Base-by-base conservation (phyloP, 1,284 basidiomycete genomes). In the Tausonia pullulans region DNA sequence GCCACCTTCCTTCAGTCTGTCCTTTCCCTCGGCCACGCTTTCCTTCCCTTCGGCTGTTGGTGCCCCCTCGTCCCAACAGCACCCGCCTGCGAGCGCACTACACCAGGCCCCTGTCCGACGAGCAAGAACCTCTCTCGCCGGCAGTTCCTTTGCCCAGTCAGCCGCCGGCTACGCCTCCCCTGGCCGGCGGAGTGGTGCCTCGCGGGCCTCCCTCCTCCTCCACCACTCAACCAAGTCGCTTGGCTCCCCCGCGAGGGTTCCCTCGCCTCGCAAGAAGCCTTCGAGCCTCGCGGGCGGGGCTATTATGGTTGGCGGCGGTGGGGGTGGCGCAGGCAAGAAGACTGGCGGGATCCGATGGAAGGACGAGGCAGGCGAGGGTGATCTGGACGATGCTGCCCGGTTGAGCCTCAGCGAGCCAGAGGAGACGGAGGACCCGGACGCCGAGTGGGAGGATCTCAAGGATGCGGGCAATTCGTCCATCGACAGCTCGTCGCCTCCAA, bases 391-490 rank as follows among this genome's bases (percentile, higher is more conserved):
- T 70, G 65, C 61, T 6, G 52, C 39, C 11, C 57, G 65, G 13
- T 81, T 81, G 41, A 83, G 84, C 41, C 62, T 52, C 40, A 62
- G 48, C 14, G 87, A 86, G 3, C 88, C 90, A 70, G 87, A 85
- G 72, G 88, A 90, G 65, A 90, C 88, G 88, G 88, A 90, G 73
- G 66, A 63, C 11, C 87, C 86, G 3, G 87, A 90, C 70, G 87
- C 85, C 72, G 89, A 90, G 66, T 91, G 88, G 88, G 88, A 90
- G 74, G 88, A 90, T 71, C 88, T 89, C 71, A 84, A 60, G 43
- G 57, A 50, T 5, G 51, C 50, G 4, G 52, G 11, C 9, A 44
- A 60, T 48, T 3, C 14, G 41, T 7, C 55, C 55, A 9, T n/a
- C 55, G n/a, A 11, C 13, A 16, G 9, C 48, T 27, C 45, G 9